Conservation (phyloP, 768 basidiomycete species). For the Melanogaster broomeanus region DNA sequence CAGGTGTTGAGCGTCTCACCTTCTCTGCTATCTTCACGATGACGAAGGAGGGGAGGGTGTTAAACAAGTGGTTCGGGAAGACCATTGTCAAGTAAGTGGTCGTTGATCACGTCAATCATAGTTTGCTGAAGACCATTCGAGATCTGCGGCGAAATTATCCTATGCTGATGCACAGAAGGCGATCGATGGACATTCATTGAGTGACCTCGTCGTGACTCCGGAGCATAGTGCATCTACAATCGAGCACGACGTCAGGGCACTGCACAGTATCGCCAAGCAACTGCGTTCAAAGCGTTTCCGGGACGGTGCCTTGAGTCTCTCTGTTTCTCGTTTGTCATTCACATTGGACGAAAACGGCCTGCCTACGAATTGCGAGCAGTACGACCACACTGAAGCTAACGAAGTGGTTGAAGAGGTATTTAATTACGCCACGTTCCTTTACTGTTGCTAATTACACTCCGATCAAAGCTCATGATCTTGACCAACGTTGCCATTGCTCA, state of each 20-base stretch:
- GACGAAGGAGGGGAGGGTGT: slow-evolving; percentile 74
- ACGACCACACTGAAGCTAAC: slow-evolving; percentile 70
- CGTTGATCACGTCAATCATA: not conserved
- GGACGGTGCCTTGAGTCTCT: slow-evolving; percentile 74
- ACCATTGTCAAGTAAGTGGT: slow-evolving; percentile 79
- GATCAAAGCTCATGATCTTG: slow-evolving; percentile 84
- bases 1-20: slow-evolving; percentile 85
- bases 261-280: slow-evolving; percentile 71
- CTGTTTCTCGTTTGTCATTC: slow-evolving; percentile 74
- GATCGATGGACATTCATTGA: slow-evolving; percentile 71
- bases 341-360: slow-evolving; percentile 74
- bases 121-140: slow-evolving; percentile 30
- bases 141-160: slow-evolving; percentile 84
- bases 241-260: slow-evolving; percentile 70
- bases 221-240: slow-evolving; percentile 64
- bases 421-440: slow-evolving; percentile 1
- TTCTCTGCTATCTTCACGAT: slow-evolving; percentile 91
- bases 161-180: slow-evolving; percentile 82
- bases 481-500: slow-evolving; percentile 91
- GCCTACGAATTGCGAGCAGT: slow-evolving; percentile 76
- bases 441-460: slow-evolving; percentile 1
- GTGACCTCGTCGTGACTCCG: slow-evolving; percentile 49
- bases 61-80: slow-evolving; percentile 92
- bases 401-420: slow-evolving; percentile 86
- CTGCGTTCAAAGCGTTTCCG: slow-evolving; percentile 74